Conservation (phyloP, 305 asterid genomes). For the Lippia alba region DNA sequence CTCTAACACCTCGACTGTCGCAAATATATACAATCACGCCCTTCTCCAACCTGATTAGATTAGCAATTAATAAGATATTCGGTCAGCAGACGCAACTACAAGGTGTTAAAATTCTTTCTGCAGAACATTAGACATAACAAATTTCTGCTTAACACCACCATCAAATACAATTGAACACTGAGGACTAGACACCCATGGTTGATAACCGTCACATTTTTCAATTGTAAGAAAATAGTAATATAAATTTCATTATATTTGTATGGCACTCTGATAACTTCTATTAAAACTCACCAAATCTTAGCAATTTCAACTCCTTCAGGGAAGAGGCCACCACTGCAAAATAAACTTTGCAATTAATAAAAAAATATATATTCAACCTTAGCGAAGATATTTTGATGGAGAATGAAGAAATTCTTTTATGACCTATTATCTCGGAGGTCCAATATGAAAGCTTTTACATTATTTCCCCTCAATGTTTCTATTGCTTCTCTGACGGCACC, state of each 20-base stretch:
- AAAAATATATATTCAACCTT: neutral
- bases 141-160: neutral
- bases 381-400: constrained; percentile 13
- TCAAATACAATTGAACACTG: neutral
- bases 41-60: constrained; percentile 79
- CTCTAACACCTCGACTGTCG: constrained; percentile 96
- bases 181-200: too few species aligned
- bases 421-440: constrained; percentile 98
- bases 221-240: neutral
- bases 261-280: constrained; percentile 11
- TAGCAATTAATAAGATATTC: constrained; percentile 25
- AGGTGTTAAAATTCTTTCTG: neutral
- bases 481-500: constrained; percentile 96
- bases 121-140: neutral
- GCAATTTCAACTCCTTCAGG: constrained; percentile 99
- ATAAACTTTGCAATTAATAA: constrained; percentile 42
- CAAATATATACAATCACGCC: constrained; percentile 97
- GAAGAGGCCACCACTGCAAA: constrained; percentile 93
- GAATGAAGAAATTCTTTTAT: constrained; percentile 34
- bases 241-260: neutral
- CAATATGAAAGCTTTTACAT: constrained; percentile 83
- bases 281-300: constrained; percentile 84
- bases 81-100: neutral
- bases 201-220: neutral
- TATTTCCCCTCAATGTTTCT: constrained; percentile 73